These are phyloP conservation scores for Ustilago vetiveriae DNA, from an alignment of 1,284 basidiomycete genomes.

Conservation along the genomic window DNA sequence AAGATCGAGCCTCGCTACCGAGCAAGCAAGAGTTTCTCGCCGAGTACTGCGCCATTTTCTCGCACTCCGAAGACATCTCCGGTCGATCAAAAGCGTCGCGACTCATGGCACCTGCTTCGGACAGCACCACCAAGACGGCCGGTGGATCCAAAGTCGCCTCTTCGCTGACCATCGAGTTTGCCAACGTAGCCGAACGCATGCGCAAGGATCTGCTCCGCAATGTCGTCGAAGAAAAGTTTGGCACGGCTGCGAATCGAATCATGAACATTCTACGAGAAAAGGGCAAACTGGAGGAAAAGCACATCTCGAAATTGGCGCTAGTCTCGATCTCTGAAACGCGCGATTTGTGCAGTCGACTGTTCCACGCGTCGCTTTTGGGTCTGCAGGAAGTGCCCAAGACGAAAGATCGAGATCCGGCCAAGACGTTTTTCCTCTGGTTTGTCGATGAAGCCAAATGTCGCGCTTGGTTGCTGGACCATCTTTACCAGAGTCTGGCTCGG, in stretches of 20 bases:
- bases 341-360: conserved; percentile 78
- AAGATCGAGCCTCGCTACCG: conserved; percentile 33
- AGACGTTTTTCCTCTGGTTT: conserved; percentile 66
- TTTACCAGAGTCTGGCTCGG: conserved; percentile 56
- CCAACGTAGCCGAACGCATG: conserved; percentile 77
- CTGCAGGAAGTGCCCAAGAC: conserved; percentile 66
- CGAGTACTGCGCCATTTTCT: conserved; percentile 78
- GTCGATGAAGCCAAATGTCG: conserved; percentile 60
- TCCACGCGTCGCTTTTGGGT: conserved; percentile 58
- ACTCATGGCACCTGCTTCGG: conserved; percentile 61
- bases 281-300: conserved; percentile 97
- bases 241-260: conserved; percentile 84
- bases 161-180: conserved; percentile 79
- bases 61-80: conserved; percentile 81
- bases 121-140: conserved; percentile 48
- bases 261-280: conserved; percentile 81
- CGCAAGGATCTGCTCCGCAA: conserved; percentile 80
- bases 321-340: conserved; percentile 88
- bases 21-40: conserved; percentile 55
- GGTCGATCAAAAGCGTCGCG: conserved; percentile 73
- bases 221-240: conserved; percentile 83
- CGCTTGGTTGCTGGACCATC: conserved; percentile 62
- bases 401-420: conserved; percentile 59
- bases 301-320: conserved; percentile 92
- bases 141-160: conserved; percentile 48